Conservation (phyloP, 176 grass and related monocot species). For the Elymus sibiricus region DNA sequence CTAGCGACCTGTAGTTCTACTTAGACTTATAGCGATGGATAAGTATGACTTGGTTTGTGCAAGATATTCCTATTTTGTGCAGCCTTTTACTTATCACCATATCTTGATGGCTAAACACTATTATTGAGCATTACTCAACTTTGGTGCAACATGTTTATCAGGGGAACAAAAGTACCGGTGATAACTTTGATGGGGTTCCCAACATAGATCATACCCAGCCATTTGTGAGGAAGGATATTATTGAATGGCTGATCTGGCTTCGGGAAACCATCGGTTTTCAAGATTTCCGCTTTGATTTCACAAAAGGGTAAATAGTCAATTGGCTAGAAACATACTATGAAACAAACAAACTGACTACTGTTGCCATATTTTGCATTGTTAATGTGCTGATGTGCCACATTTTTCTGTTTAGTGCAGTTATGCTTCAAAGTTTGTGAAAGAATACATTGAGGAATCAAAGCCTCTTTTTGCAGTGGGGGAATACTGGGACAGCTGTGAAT, state of each 20-base stretch:
- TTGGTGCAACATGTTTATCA: slow-evolving; percentile 21
- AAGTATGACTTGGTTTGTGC: slow-evolving; percentile 6
- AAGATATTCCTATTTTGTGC: not conserved
- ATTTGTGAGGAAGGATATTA: slow-evolving; percentile 95
- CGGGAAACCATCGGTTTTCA: slow-evolving; percentile 67
- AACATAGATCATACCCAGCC: slow-evolving; percentile 95
- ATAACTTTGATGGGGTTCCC: slow-evolving; percentile 81
- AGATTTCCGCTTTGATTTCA: slow-evolving; percentile 98
- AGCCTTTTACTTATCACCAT: not conserved
- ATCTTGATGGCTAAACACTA: slow-evolving; percentile 9
- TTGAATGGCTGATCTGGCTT: slow-evolving; percentile 85
- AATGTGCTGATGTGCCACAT: not conserved
- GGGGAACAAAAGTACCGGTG: slow-evolving; percentile 71
- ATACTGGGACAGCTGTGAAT: slow-evolving; percentile 92
- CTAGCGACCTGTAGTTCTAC: not conserved
- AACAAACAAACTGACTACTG: not conserved
- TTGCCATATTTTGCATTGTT: not conserved
- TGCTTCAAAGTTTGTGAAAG: slow-evolving; percentile 74
- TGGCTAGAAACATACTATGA: not conserved
- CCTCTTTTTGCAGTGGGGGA: slow-evolving; percentile 88
- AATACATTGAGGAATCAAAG: slow-evolving; percentile 89
- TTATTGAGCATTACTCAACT: not conserved
- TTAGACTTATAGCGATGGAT: not conserved
- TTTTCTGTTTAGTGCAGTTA: slow-evolving; percentile 63
- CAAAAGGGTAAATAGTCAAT: slow-evolving; percentile 77